These are phyloP conservation scores for Leonotis leonurus DNA, from an alignment of 257 asterid species.

Conservation along the genomic window DNA sequence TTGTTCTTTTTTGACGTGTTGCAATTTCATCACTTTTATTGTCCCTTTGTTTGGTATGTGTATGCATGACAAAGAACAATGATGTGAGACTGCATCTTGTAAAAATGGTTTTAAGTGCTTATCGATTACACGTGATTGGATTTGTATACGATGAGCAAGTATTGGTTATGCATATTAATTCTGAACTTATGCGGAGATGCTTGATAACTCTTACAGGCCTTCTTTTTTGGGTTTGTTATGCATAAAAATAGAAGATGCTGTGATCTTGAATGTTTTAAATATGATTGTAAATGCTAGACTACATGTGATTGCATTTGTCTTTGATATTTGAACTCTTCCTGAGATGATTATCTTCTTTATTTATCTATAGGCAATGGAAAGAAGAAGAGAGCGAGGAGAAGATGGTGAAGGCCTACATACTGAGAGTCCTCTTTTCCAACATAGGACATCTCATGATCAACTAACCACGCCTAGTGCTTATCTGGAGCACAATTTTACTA, in stretches of 20 bases:
- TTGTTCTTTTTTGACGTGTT: no score
- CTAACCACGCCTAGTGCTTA: slow-evolving; percentile 35
- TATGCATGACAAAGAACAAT: background rate
- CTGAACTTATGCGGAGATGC: no score
- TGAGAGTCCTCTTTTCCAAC: slow-evolving; percentile 32
- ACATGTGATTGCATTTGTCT: background rate
- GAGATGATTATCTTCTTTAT: background rate
- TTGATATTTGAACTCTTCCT: background rate
- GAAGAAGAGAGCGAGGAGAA: slow-evolving; percentile 45
- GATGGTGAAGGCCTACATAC: slow-evolving; percentile 35
- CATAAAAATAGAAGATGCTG: background rate
- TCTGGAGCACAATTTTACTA: slow-evolving; percentile 32
- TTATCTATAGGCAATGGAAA: slow-evolving; percentile 49
- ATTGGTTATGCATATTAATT: background rate
- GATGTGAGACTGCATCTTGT: background rate
- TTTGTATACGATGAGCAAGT: background rate
- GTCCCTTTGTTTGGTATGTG: background rate
- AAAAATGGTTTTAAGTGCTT: no score
- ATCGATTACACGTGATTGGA: background rate
- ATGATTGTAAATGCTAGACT: slow-evolving; percentile 1
- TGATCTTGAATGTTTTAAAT: background rate
- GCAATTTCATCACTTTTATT: background rate
- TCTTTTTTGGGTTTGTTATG: background rate
- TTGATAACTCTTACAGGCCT: background rate
- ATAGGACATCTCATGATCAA: slow-evolving; percentile 24